A percentile compares a stretch with the other conserved stretches of the same genome.
phyloP scores from a whole-genome alignment of 192 early-diverging fungal species.

The Geranomyces michiganensis region DNA sequence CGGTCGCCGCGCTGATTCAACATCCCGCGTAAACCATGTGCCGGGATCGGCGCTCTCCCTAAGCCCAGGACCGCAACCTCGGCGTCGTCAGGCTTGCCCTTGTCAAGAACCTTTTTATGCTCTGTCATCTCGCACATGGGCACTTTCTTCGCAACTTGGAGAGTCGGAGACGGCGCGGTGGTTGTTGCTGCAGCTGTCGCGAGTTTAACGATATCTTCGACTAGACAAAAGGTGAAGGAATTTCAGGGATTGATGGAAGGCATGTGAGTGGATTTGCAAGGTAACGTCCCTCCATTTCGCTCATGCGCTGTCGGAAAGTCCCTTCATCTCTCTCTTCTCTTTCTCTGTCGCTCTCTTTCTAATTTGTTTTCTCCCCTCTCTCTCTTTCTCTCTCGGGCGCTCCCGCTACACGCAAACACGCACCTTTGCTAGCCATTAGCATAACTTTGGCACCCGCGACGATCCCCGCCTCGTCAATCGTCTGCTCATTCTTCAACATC shows the following conservation, averaged over 20 bases:
- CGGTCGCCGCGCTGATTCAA: slow-evolving; percentile 24
- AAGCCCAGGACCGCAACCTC: slow-evolving; percentile 14
- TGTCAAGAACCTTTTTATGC: slow-evolving; percentile 35
- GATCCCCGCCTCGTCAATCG: slow-evolving; percentile 15
- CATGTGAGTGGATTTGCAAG: too few relatives aligned
- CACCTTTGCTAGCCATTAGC: slow-evolving; percentile 35
- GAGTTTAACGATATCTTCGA: slow-evolving; percentile 29
- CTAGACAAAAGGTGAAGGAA: too few relatives aligned
- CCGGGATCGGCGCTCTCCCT: slow-evolving; percentile 9
- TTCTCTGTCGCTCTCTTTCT: too few relatives aligned
- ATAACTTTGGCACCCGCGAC: slow-evolving; percentile 30
- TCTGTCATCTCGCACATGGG: slow-evolving; percentile 25
- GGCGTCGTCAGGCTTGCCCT: slow-evolving; percentile 35
- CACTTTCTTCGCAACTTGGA: background rate
- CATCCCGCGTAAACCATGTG: slow-evolving; percentile 16
- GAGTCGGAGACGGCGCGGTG: background rate
- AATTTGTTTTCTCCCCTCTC: too few relatives aligned
- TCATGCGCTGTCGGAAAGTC: slow-evolving; percentile 2
- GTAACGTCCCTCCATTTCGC: too few relatives aligned
- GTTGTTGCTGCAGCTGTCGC: slow-evolving; percentile 20
- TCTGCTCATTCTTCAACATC: slow-evolving; percentile 32
- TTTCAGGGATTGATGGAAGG: background rate
- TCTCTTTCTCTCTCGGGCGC: too few relatives aligned
- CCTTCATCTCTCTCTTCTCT: too few relatives aligned
- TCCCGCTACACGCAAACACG: too few relatives aligned